Evolutionary conservation across 78 protist genomes (phyloP).

Genomic region (Trichosphaerium sp.): DNA sequence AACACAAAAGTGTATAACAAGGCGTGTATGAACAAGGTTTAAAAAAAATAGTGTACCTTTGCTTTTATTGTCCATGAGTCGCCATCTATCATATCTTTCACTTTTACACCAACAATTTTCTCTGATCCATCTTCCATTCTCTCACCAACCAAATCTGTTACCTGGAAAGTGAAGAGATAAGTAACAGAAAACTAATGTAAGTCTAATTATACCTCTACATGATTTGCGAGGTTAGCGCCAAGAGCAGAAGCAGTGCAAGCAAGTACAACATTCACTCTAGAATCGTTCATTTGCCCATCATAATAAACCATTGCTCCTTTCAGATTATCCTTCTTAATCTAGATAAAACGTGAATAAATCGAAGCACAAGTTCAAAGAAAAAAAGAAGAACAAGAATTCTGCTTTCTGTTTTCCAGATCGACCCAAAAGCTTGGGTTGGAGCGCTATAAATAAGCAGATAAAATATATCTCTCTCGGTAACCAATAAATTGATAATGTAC

Average conservation of each 20-base stretch:
- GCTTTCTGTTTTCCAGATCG: neutral
- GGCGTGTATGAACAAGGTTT: too few relatives aligned
- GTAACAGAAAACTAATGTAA: neutral
- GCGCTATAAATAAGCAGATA: neutral
- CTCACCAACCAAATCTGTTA: neutral
- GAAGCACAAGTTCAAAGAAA: neutral
- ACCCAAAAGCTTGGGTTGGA: too few relatives aligned
- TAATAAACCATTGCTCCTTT: conserved; percentile 57
- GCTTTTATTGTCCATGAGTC: conserved; percentile 29
- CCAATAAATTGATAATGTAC: too few relatives aligned
- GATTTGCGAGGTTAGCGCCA: conserved; percentile 77
- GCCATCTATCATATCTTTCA: conserved; percentile 66
- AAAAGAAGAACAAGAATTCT: neutral
- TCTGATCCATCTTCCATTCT: neutral
- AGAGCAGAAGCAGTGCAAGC: conserved; percentile 75
- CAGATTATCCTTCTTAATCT: neutral
- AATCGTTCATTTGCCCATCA: conserved; percentile 82
- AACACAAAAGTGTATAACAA: too few relatives aligned
- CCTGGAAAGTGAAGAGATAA: neutral
- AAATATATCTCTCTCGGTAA: too few relatives aligned
- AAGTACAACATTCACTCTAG: conserved; percentile 67
- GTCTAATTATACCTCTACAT: conserved; percentile 35
- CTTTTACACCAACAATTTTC: conserved; percentile 56
- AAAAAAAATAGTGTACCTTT: neutral
- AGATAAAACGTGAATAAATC: neutral